Base-by-base conservation (phyloP, 495 filamentous ascomycete genomes). In the Aspergillus cavernicola region DNA sequence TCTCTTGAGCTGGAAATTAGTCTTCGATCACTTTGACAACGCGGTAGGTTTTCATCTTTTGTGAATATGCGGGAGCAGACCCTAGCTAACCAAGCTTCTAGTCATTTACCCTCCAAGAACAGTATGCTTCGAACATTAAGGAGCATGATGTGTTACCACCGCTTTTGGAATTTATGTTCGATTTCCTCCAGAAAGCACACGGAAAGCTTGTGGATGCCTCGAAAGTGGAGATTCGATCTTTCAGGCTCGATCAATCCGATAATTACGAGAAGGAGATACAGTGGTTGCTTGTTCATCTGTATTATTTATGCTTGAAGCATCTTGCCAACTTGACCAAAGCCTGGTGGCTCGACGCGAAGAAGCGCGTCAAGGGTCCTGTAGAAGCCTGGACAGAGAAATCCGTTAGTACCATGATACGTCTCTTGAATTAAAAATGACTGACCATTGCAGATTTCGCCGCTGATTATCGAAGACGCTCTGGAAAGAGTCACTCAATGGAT, bases 1-100 rank as follows among this genome's bases (percentile, higher is more conserved):
- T 64, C 77, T 97, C n/a, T 71, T 96, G 23, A 87, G 90, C 35
- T 97, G 93, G 93, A 81, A 89, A 51, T 71, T 97, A 12, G 81
- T 96, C 3, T 97, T 95, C 62, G 90, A 93, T 59, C 87, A 91
- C 53, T 93, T 93, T 64, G 72, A 78, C 42, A 83, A 85, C 37
- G 83, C 91, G 6, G 81, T 83, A 79, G 59, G 79, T 64, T 46
- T 26, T 46, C 3, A 4, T 8, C 24, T 16, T 2, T 2, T 8
- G 2, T 18, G 2, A 28, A 26, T 29, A 11, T 29, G 3, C 8
- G 6, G n/a, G n/a, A n/a, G n/a, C n/a, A 47, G 22, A 15, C 23
- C 9, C 6, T 24, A 13, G 43, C 67, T 70, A 52, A 69, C 47
- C n/a, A n/a, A 47, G 4, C 13, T 20, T 43, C 50, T 59, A 84